Conservation (phyloP, 2,329 filamentous ascomycete species). For the Venturia oleaginea region DNA sequence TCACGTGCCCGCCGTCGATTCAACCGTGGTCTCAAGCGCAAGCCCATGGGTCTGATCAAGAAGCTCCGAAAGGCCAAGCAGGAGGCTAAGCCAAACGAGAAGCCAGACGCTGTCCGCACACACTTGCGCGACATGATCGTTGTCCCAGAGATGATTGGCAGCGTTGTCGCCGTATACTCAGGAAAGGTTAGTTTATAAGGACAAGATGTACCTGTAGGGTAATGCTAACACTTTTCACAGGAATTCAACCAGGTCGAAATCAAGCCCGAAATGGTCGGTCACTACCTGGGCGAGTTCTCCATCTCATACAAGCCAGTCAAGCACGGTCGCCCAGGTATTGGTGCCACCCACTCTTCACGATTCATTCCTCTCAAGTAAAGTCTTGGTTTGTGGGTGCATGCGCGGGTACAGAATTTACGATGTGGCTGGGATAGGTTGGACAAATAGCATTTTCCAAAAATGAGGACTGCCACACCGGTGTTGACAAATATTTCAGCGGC, state of each 20-base stretch:
- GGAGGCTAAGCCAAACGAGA: slow-evolving; percentile 98
- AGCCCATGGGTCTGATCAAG: slow-evolving; percentile 99
- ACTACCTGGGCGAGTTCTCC: slow-evolving; percentile 98
- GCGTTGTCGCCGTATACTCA: slow-evolving; percentile 97
- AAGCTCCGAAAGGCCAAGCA: slow-evolving; percentile 99
- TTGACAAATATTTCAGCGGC: neutral
- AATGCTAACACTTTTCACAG: slow-evolving; percentile 23
- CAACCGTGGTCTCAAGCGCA: slow-evolving; percentile 99
- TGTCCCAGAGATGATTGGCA: slow-evolving; percentile 99
- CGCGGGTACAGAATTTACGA: neutral
- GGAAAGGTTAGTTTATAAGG: slow-evolving; percentile 51
- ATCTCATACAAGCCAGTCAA: slow-evolving; percentile 99
- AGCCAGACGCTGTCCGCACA: slow-evolving; percentile 98
- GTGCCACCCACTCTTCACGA: slow-evolving; percentile 99
- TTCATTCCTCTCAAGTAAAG: slow-evolving; percentile 99
- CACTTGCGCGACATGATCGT: slow-evolving; percentile 99
- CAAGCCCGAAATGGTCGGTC: slow-evolving; percentile 99
- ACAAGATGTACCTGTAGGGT: neutral
- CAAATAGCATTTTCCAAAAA: neutral
- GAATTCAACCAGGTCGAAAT: slow-evolving; percentile 99
- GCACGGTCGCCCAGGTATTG: slow-evolving; percentile 99
- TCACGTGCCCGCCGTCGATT: slow-evolving; percentile 96
- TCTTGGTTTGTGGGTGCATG: neutral
- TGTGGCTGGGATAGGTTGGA: neutral
- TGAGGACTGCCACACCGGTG: neutral